Evolutionary conservation across 352 stramenopile species (phyloP), one percentile per base, ranked within the genome.

Genomic region (Globisporangium ultimum): DNA sequence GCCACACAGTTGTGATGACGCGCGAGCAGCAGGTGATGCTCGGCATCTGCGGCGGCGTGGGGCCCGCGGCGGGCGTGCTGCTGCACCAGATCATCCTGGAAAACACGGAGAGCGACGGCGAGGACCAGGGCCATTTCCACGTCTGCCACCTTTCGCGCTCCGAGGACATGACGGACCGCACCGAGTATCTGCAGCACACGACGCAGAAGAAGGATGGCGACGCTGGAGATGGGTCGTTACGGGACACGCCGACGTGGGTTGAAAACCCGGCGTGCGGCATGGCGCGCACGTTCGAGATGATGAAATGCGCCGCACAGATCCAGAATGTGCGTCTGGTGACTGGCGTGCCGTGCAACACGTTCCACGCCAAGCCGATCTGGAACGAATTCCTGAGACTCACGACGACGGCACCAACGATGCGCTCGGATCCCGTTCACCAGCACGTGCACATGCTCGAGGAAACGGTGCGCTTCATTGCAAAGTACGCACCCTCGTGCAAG

Each of bases 381-480:
- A 67, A 89, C 53, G 72, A 87, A 55, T 90, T 92, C 57, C 67
- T 88, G 38, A 62, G 62, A 12, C 67, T 79, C 14, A 88, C 80
- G 8, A 58, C 15, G 24, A 22, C 41, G 13, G 7, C 38, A 11
- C 18, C 41, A 43, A 55, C 36, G 22, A 55, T 50, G 57, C 21
- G 58, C 34, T 47, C 78, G 7, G 28, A 36, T 10, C 9, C 4
- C 28, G 7, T 11, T 6, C 28, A 36, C 28, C 51, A 57, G 3
- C 72, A 83, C 53, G 74, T 89, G 45, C 76, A 91, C 58, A 92
- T 89, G 80, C 70, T 91, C 21, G 69, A 85, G 38, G 80, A 92
- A 68, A 89, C 75, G 11, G 72, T 84, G 55, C 72, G 63, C 20
- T 88, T 84, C 68, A 84, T 89, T 21, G 55, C 63, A 40, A 63